Conservation (phyloP, 768 basidiomycete species). For the Coprinopsis cinerea region DNA sequence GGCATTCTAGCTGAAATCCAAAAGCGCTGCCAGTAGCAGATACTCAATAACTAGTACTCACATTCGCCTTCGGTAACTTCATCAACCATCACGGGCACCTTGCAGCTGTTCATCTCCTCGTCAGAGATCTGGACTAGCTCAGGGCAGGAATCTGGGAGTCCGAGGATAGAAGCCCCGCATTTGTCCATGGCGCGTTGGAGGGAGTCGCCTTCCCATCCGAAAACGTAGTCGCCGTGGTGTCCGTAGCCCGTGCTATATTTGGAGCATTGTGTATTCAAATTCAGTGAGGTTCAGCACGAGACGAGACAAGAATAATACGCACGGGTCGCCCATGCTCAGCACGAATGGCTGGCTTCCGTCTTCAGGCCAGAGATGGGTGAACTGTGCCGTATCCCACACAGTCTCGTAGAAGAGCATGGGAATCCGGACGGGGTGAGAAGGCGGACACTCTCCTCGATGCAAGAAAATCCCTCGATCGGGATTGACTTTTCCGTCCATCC, state of each 20-base stretch:
- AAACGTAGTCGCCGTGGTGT: constrained; percentile 12
- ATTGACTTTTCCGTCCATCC: constrained; percentile 3
- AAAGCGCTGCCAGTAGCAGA: too few species aligned
- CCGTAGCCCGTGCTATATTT: constrained; percentile 11
- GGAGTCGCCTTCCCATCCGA: constrained; percentile 12
- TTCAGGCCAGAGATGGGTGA: constrained; percentile 7
- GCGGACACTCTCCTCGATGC: constrained; percentile 4
- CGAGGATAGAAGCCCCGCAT: constrained; percentile 8
- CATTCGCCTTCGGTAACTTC: constrained; percentile 8
- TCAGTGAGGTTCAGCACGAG: too few species aligned
- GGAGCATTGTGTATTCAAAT: too few species aligned
- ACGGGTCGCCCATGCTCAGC: constrained; percentile 10
- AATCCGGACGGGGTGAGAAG: constrained; percentile 8
- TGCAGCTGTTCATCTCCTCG: constrained; percentile 11
- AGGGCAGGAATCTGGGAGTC: constrained; percentile 8
- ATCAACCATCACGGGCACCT: not conserved
- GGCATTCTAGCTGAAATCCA: too few species aligned
- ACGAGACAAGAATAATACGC: too few species aligned
- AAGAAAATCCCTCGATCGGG: constrained; percentile 6
- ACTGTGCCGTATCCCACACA: constrained; percentile 9
- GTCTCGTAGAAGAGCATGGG: constrained; percentile 11
- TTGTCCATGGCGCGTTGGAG: constrained; percentile 13
- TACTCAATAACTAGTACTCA: too few species aligned
- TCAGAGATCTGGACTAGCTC: constrained; percentile 8
- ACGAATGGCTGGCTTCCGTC: constrained; percentile 11